Evolutionary conservation across 176 grass and related monocot genomes (phyloP).

Genomic region (Canna indica): DNA sequence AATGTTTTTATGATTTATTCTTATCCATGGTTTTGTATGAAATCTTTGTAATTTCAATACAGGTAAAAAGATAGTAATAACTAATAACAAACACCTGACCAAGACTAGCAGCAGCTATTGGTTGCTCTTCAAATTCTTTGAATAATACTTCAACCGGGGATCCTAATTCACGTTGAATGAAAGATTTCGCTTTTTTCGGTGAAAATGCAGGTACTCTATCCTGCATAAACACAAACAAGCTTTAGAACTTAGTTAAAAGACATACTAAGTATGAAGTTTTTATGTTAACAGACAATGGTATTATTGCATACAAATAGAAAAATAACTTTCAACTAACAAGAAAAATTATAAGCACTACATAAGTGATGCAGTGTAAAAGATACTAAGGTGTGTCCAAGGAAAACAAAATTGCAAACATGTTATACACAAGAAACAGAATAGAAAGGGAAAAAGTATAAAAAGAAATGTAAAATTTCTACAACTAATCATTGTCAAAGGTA

Average conservation of each 20-base stretch:
- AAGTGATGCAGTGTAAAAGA: neutral
- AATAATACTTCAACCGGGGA: constrained; percentile 66
- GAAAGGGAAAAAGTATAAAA: no score
- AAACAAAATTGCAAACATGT: neutral
- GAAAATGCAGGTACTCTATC: constrained; percentile 97
- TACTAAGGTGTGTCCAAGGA: neutral
- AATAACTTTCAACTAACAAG: neutral
- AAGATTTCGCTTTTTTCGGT: constrained; percentile 69
- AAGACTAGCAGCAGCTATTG: constrained; percentile 95
- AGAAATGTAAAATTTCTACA: neutral
- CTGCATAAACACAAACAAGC: constrained; percentile 33
- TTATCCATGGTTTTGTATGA: no score
- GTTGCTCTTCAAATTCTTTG: constrained; percentile 83
- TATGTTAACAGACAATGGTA: neutral
- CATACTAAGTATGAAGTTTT: neutral
- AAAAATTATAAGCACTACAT: neutral
- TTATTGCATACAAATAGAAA: neutral
- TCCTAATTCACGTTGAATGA: constrained; percentile 76
- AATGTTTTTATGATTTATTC: neutral
- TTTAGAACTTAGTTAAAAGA: neutral
- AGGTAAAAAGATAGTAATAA: constrained; percentile 29
- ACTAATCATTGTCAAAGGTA: neutral
- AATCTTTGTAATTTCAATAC: neutral
- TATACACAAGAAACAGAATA: neutral
- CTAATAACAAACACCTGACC: constrained; percentile 85